phyloP scores from a whole-genome alignment of 805 yeast species.

The Lipomyces sp. region DNA sequence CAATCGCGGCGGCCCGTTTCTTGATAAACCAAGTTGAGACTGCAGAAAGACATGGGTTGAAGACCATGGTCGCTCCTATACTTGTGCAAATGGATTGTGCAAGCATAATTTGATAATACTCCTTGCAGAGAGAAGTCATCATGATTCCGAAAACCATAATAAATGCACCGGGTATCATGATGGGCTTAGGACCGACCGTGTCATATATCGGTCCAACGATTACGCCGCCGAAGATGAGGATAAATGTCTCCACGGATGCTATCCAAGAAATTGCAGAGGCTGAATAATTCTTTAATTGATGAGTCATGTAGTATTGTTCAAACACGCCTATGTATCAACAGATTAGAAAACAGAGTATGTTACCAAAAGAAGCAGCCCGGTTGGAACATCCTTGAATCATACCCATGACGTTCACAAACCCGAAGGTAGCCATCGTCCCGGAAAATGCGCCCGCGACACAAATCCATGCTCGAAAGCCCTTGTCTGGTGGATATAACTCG shows the following conservation, averaged over 20 bases:
- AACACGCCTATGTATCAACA: too few species aligned
- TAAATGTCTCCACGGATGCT: constrained; percentile 35
- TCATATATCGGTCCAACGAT: constrained; percentile 35
- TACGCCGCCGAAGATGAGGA: constrained; percentile 30
- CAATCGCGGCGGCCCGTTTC: constrained; percentile 46
- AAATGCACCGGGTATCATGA: constrained; percentile 30
- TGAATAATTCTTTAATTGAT: constrained; percentile 29
- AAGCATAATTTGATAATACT: constrained; percentile 51
- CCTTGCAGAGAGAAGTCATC: constrained; percentile 39
- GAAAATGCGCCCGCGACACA: constrained; percentile 53
- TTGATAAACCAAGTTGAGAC: constrained; percentile 46
- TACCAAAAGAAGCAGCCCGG: too few species aligned
- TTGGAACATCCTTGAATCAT: too few species aligned
- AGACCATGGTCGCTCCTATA: constrained; percentile 44
- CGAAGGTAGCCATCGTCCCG: constrained; percentile 57
- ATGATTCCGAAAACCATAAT: constrained; percentile 33
- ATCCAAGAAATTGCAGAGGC: constrained; percentile 37
- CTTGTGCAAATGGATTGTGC: constrained; percentile 54
- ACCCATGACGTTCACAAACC: constrained; percentile 42
- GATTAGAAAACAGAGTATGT: too few species aligned
- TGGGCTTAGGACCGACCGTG: constrained; percentile 30
- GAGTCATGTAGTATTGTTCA: constrained; percentile 31
- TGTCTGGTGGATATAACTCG: constrained; percentile 15
- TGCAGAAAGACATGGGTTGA: constrained; percentile 45
- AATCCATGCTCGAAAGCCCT: constrained; percentile 44